These are phyloP conservation scores for Rhypophila decipiens DNA, from an alignment of 495 filamentous ascomycete genomes.

Conservation along the genomic window DNA sequence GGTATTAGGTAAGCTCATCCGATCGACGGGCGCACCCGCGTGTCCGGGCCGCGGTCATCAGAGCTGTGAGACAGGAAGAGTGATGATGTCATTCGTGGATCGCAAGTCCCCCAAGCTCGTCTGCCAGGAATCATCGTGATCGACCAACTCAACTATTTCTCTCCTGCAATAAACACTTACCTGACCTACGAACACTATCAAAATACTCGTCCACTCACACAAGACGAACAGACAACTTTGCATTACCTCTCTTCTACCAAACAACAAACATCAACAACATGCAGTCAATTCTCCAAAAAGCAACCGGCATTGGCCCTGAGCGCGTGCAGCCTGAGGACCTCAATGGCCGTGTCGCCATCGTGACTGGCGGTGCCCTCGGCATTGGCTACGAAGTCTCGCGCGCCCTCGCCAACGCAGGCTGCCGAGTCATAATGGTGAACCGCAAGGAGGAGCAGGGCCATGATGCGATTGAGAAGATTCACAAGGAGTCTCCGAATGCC, in stretches of 20 bases:
- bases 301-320: slow-evolving; percentile 19
- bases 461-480: slow-evolving; percentile 30
- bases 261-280: slow-evolving; percentile 7
- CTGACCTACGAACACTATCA: not conserved
- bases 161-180: not conserved
- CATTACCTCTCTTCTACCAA: not conserved
- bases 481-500: slow-evolving; percentile 18
- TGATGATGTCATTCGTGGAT: not conserved
- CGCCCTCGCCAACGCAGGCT: slow-evolving; percentile 25
- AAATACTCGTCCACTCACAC: not conserved
- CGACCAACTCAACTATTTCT: not conserved
- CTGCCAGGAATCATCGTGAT: not conserved
- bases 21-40: not conserved
- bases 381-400: slow-evolving; percentile 47
- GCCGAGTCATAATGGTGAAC: slow-evolving; percentile 33
- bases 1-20: not conserved
- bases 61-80: no score
- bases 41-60: not conserved
- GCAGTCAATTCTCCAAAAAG: slow-evolving; percentile 23
- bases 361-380: slow-evolving; percentile 51
- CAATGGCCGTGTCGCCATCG: slow-evolving; percentile 40
- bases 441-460: slow-evolving; percentile 35
- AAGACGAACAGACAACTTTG: not conserved
- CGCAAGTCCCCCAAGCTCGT: not conserved
- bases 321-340: slow-evolving; percentile 20